Base-by-base conservation (phyloP, 2,329 filamentous ascomycete genomes). In the Neonectria faginata region DNA sequence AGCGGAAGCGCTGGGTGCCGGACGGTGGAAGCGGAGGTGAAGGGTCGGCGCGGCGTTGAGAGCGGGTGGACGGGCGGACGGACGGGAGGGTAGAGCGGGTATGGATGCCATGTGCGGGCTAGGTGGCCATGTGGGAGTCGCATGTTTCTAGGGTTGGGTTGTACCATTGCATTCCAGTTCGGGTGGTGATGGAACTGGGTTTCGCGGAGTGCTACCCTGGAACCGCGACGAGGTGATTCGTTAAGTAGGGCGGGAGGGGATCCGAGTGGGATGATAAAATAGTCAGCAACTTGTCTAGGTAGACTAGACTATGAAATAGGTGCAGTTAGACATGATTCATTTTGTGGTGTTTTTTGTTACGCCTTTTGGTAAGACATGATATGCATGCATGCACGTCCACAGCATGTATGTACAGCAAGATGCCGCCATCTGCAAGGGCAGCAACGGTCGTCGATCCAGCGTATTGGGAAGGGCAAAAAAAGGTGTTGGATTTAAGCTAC, bases 1-100 rank as follows among this genome's bases (percentile, higher is more conserved):
- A 16, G 48, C 10, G 41, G 22, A 31, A 9, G 22, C 9, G 31
- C 27, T 50, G 4, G 9, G 5, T 33, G 5, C 29, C 25, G 8
- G 11, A n/a, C 48, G 29, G 44, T 41, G 33, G 25, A 29, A 18
- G 31, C 5, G 25, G 29, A 20, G 22, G 31, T n/a, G 36, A 39
- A 51, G 33, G 31, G 20, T 29, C 42, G 22, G 20, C 60, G 60
- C 60, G 60, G 60, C 60, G 60, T 63, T 54, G 55, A 54, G 50
- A 58, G 60, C 60, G 55, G 60, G 56, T 50, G 60, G 60, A 41
- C 60, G 55, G 60, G 52, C 54, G 60, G 60, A 55, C 60, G 60
- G 60, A 50, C 39, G 39, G 39, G 39, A 42, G 39, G 39, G n/a
- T 4, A 42, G 39, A 58, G 60, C 60, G 60, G 60, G 60, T 58